Evolutionary conservation across 306 rosid genomes (phyloP).

Genomic region (Datisca glomerata): DNA sequence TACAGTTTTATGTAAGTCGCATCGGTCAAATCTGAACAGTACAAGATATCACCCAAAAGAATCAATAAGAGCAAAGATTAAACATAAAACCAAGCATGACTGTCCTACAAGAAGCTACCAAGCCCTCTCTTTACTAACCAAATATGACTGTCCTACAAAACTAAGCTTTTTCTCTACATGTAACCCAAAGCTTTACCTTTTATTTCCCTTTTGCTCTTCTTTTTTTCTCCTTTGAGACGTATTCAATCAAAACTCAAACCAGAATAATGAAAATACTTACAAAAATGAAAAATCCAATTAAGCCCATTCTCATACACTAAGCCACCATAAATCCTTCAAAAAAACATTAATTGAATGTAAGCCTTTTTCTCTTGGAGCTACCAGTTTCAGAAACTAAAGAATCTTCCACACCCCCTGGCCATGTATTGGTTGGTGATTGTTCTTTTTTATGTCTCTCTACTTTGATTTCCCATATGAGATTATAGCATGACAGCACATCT

Average conservation of each 20-base stretch:
- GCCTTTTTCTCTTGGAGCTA: conserved; percentile 43
- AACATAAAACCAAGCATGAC: conserved; percentile 8
- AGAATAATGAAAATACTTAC: too few relatives aligned
- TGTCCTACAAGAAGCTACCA: conserved; percentile 22
- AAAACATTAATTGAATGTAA: conserved; percentile 22
- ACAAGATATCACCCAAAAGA: too few relatives aligned
- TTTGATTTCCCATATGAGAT: conserved; percentile 34
- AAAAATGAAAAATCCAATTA: conserved; percentile 12
- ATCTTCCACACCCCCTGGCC: conserved; percentile 16
- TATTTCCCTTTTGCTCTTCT: background rate
- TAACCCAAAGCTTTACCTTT: conserved; percentile 10
- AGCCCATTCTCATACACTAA: conserved; percentile 15
- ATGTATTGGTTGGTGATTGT: conserved; percentile 16
- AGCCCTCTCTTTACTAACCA: conserved; percentile 14
- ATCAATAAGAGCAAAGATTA: background rate
- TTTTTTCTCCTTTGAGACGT: conserved; percentile 11
- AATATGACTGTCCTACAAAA: too few relatives aligned
- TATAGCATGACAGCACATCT: conserved; percentile 36
- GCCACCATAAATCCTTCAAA: conserved; percentile 8
- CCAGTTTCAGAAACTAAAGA: conserved; percentile 29
- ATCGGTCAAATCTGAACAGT: too few relatives aligned
- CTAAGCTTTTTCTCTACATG: conserved; percentile 6
- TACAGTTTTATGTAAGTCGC: too few relatives aligned
- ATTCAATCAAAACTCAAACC: conserved; percentile 19
- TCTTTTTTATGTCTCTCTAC: conserved; percentile 22